A percentile compares a stretch with the other conserved stretches of the same genome.
These are phyloP conservation scores for Lablab purpureus DNA, from an alignment of 306 rosid genomes.

Conservation along the genomic window DNA sequence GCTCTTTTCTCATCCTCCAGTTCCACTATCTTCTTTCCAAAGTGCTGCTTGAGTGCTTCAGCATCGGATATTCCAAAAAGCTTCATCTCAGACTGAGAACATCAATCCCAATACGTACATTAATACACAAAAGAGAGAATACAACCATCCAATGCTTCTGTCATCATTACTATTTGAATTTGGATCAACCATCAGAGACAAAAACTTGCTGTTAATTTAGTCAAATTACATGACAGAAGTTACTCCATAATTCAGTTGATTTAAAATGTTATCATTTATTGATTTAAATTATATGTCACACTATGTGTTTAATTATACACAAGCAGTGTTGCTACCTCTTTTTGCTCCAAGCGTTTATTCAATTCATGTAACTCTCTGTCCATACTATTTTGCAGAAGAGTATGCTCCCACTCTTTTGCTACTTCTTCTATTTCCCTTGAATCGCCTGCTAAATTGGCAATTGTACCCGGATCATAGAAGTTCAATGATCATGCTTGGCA, in stretches of 20 bases:
- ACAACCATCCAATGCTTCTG: constrained; percentile 35
- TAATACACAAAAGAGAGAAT: constrained; percentile 17
- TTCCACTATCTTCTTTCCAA: constrained; percentile 92
- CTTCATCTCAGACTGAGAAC: constrained; percentile 88
- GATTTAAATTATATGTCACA: constrained; percentile 20
- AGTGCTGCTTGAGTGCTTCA: constrained; percentile 85
- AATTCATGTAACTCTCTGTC: constrained; percentile 90
- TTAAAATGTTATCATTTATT: background rate
- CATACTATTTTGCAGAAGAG: constrained; percentile 87
- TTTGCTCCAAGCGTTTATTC: constrained; percentile 90
- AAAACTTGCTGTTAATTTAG: constrained; percentile 3
- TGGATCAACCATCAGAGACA: constrained; percentile 17
- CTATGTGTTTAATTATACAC: constrained; percentile 30
- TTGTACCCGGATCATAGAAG: constrained; percentile 26
- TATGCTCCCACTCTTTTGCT: constrained; percentile 96
- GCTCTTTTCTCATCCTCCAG: constrained; percentile 92
- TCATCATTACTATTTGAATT: constrained; percentile 25
- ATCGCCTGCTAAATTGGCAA: constrained; percentile 68
- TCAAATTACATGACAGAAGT: constrained; percentile 33
- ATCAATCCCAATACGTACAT: constrained; percentile 34
- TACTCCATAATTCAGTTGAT: constrained; percentile 18
- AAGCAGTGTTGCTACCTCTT: constrained; percentile 65
- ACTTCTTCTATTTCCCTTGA: constrained; percentile 89
- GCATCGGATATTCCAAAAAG: constrained; percentile 77
- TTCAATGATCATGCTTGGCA: constrained; percentile 44